Evolutionary conservation across 2,329 filamentous ascomycete genomes (phyloP).

Genomic region (Neofusicoccum sp.): DNA sequence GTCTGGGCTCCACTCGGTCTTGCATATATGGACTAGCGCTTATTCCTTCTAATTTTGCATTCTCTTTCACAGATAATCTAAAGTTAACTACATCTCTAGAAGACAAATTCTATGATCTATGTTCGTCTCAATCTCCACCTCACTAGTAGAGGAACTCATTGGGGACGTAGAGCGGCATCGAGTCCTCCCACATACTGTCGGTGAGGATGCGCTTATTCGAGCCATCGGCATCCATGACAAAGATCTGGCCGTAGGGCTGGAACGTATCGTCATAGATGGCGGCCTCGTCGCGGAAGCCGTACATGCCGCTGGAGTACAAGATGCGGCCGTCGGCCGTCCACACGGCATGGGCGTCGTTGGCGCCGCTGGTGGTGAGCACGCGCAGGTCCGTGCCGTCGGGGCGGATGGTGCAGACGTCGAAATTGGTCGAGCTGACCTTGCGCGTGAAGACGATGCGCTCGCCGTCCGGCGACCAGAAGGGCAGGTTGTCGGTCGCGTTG

Average conservation of each 20-base stretch:
- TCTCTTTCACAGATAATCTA: too few relatives aligned
- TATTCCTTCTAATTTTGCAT: too few relatives aligned
- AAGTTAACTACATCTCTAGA: too few relatives aligned
- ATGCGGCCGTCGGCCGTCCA: slow-evolving; percentile 46
- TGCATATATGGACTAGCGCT: too few relatives aligned
- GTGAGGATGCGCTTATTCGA: slow-evolving; percentile 21
- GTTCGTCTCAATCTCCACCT: background rate
- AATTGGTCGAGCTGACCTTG: slow-evolving; percentile 33
- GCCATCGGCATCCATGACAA: slow-evolving; percentile 46
- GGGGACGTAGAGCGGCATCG: slow-evolving; percentile 23
- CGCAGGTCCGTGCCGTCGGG: slow-evolving; percentile 41
- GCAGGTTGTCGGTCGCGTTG: slow-evolving; percentile 41
- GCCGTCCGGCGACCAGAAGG: slow-evolving; percentile 41
- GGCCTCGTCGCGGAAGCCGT: slow-evolving; percentile 45
- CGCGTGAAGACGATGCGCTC: slow-evolving; percentile 42
- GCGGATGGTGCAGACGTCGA: slow-evolving; percentile 43
- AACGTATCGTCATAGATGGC: slow-evolving; percentile 45
- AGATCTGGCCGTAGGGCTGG: slow-evolving; percentile 47
- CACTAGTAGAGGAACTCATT: slow-evolving; percentile 19
- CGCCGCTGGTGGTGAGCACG: slow-evolving; percentile 34
- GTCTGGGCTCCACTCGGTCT: too few relatives aligned
- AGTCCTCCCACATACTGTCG: slow-evolving; percentile 25
- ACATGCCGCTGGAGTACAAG: slow-evolving; percentile 43
- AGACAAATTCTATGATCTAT: too few relatives aligned
- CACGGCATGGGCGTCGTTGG: slow-evolving; percentile 47